Base-by-base conservation (phyloP, 129 eudicot species). In the Tanacetum coccineum region DNA sequence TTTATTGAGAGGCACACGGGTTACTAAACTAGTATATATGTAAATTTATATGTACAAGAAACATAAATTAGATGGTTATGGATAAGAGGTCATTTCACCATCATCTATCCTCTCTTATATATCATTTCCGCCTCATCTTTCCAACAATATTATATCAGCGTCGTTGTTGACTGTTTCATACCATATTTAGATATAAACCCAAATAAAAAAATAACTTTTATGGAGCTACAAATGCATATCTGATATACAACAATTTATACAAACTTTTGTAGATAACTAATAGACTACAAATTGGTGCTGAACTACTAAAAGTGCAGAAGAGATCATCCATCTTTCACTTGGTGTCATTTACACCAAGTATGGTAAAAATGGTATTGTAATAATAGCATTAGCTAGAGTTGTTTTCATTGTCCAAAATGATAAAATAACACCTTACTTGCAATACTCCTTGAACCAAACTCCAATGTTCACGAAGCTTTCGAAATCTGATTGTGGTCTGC, bases 401-500 rank as follows among this genome's bases (percentile, higher is more conserved):
- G 15, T 55, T 21, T 55, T 4, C 36, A 3, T 13, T 18, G 18
- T 57, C 14, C 4, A 57, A 7, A 25, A 11, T 17, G 9, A 57
- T 57, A 15, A 57, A 57, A 25, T 25, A 25, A 57, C 61, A 52
- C 61, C 52, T 57, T 77, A 84, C 67, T 74, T 91, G 77, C 91
- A 85, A 53, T 91, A 83, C 80, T 88, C 88, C 57, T 86, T 91
- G 84, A 91, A 91, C 98, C 98, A 91, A 32, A 88, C 85, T 83
- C 91, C 98, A 46, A 88, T 78, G 49, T 91, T 91, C 25, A 91
- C 86, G 73, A 81, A 91, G 96, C 98, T 88, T 70, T 91, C 98
- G 21, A 81, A 91, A 73, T 91, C 98, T 12, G 98, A 85, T 72
- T 88, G 98, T 6, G 96, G 98, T 47, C 98, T 91, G 95, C 87